Conservation (phyloP, 352 stramenopile genomes). For the Globisporangium irregulare region DNA sequence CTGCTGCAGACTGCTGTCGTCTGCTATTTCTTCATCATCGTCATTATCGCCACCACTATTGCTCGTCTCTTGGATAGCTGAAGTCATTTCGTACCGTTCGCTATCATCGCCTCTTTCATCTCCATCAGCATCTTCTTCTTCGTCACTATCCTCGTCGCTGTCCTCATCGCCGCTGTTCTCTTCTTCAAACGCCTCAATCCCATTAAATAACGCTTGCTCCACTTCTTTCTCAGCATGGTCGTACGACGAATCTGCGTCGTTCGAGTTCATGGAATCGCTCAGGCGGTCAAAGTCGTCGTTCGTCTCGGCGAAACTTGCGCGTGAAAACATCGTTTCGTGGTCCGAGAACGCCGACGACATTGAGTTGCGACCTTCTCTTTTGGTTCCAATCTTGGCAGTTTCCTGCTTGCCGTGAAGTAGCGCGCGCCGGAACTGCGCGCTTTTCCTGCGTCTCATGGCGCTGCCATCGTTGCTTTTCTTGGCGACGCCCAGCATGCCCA, state of each 20-base stretch:
- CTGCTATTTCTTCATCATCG: background rate
- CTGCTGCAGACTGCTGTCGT: background rate
- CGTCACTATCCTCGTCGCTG: conserved; percentile 8
- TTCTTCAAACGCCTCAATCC: conserved; percentile 21
- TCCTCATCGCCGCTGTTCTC: conserved; percentile 20
- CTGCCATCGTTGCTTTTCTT: conserved; percentile 31
- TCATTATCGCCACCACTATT: background rate
- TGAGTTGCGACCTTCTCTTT: background rate
- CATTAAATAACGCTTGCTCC: conserved; percentile 1
- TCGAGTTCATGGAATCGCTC: conserved; percentile 26
- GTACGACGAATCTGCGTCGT: conserved; percentile 6
- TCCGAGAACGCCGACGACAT: conserved; percentile 36
- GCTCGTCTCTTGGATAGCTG: background rate
- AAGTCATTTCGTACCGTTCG: background rate
- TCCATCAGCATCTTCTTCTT: background rate
- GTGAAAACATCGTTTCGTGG: conserved; percentile 42
- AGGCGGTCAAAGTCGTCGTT: conserved; percentile 29
- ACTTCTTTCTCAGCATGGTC: conserved; percentile 5
- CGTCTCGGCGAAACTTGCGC: conserved; percentile 29
- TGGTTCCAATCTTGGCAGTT: background rate
- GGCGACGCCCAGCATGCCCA: conserved; percentile 45
- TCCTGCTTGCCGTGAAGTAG: conserved; percentile 1
- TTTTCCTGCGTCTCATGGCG: conserved; percentile 13
- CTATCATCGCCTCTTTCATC: background rate
- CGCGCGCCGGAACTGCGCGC: background rate